phyloP scores from a whole-genome alignment of 2,329 filamentous ascomycete species.

The Fusarium austroafricanum region DNA sequence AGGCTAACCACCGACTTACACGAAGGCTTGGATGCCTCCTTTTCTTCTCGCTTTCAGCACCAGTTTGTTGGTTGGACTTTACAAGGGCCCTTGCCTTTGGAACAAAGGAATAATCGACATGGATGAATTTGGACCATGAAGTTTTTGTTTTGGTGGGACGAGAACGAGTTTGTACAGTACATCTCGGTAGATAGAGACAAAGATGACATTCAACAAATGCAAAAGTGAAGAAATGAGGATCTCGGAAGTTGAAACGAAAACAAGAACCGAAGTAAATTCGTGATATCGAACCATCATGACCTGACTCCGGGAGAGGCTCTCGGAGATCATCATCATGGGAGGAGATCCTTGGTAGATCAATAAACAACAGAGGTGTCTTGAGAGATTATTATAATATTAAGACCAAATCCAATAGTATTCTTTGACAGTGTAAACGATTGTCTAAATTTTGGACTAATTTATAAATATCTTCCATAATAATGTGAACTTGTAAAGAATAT shows the following conservation, averaged over 20 bases:
- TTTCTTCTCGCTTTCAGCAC: not conserved
- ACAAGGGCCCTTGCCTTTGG: not conserved
- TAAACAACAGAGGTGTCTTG: too few species aligned
- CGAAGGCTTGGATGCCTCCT: not conserved
- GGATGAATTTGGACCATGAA: not conserved
- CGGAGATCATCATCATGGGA: not conserved
- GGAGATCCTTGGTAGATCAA: too few species aligned
- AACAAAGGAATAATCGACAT: not conserved
- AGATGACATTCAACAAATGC: constrained; percentile 2
- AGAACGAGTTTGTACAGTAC: not conserved
- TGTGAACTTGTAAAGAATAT: too few species aligned
- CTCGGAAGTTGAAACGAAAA: not conserved
- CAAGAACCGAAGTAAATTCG: constrained; percentile 22
- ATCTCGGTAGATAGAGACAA: not conserved
- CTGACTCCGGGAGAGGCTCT: constrained; percentile 35
- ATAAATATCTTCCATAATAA: too few species aligned
- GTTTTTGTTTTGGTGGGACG: not conserved
- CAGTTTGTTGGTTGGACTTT: too few species aligned
- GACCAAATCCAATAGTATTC: too few species aligned
- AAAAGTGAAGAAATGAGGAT: not conserved
- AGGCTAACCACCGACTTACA: not conserved
- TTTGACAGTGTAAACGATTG: too few species aligned
- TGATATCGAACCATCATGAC: constrained; percentile 45
- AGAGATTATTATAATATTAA: too few species aligned
- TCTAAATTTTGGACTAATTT: too few species aligned